A percentile compares a stretch with the other conserved stretches of the same genome.
phyloP scores from a whole-genome alignment of 208 protist genomes.

The Leptomonas seymouri region DNA sequence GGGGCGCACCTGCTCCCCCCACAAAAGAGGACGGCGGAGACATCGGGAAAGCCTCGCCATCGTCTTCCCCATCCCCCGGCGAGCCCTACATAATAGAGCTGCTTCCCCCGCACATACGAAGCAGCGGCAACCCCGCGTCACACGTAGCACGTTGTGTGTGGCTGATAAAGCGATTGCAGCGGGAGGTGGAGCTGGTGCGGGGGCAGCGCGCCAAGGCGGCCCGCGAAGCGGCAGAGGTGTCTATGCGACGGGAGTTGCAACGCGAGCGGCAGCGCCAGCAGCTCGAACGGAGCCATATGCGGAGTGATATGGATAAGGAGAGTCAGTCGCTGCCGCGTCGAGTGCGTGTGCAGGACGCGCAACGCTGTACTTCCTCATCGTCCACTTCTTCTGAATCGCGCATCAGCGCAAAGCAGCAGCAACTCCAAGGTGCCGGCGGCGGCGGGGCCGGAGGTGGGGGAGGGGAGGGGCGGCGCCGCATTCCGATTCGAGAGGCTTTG shows the following conservation, averaged over 20 bases:
- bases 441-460: neutral
- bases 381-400: conserved; percentile 13
- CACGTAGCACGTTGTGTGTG: conserved; percentile 14
- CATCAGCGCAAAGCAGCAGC: neutral
- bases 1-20: neutral
- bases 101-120: neutral
- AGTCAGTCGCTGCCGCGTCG: conserved; percentile 3
- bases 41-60: neutral
- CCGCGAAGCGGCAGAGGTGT: conserved; percentile 36
- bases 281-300: conserved; percentile 15
- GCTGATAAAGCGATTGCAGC: conserved; percentile 15
- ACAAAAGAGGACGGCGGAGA: neutral
- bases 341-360: neutral
- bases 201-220: conserved; percentile 14
- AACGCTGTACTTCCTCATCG: neutral
- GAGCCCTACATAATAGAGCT: conserved; percentile 22
- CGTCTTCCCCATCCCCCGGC: neutral
- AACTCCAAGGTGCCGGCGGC: neutral
- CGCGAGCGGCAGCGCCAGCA: conserved; percentile 33
- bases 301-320: conserved; percentile 2
- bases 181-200: conserved; percentile 16
- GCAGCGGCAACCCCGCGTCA: neutral
- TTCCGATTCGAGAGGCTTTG: conserved; percentile 55
- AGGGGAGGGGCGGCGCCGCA: conserved; percentile 16
- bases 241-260: conserved; percentile 36